A percentile compares a stretch with the other conserved stretches of the same genome.
Evolutionary conservation across 2,329 filamentous ascomycete species (phyloP).

Genomic region (Trichophyton equinum): DNA sequence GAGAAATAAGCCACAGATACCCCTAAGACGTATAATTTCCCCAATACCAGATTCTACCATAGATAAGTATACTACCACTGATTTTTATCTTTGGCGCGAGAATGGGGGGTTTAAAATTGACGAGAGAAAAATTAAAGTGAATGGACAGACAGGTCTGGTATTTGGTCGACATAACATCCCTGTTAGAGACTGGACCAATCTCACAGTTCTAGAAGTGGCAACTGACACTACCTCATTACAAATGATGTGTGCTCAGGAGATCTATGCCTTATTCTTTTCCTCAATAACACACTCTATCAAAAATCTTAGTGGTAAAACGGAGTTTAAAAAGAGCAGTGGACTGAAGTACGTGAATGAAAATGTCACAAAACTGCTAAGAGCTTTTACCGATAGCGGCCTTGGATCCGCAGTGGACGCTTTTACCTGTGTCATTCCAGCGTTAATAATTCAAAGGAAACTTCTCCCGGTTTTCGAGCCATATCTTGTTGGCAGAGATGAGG

Average conservation of each 20-base stretch:
- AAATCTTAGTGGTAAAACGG: constrained; percentile 9
- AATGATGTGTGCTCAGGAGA: constrained; percentile 23
- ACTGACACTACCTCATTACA: constrained; percentile 17
- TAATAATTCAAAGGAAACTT: constrained; percentile 7
- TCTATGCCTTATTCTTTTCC: constrained; percentile 17
- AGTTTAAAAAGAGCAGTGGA: constrained; percentile 7
- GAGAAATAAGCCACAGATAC: constrained; percentile 3
- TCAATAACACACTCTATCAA: constrained; percentile 19
- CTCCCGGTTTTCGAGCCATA: background rate
- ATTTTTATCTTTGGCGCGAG: background rate
- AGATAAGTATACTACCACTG: too few relatives aligned
- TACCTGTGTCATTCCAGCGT: constrained; percentile 21
- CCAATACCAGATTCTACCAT: background rate
- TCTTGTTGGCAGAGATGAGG: too few relatives aligned
- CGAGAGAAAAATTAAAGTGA: background rate
- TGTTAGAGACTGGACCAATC: background rate
- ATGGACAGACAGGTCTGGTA: background rate
- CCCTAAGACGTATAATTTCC: background rate
- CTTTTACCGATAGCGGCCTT: constrained; percentile 18
- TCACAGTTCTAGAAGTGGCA: constrained; percentile 15
- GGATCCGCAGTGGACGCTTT: constrained; percentile 23
- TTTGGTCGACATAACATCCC: background rate
- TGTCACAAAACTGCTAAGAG: constrained; percentile 15
- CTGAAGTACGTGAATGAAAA: background rate
- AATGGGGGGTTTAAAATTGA: background rate